Evolutionary conservation across 2,329 filamentous ascomycete species (phyloP), one percentile per base, ranked within the genome.

Genomic region (Colletotrichum sp.): DNA sequence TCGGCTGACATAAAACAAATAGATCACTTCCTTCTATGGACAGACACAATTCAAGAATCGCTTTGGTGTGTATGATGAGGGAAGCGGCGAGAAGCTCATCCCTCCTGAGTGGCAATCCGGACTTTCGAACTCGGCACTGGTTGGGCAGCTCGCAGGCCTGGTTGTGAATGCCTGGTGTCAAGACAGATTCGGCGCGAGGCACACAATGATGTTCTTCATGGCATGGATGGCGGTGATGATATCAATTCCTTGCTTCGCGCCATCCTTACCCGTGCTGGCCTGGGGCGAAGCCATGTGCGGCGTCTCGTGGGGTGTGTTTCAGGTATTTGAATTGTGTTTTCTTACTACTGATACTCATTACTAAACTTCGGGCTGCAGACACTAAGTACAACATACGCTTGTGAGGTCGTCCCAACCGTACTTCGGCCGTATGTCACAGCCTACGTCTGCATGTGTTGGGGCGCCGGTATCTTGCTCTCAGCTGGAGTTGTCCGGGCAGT

Each of bases 231-330:
- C 81, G 6, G 52, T 2, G 66, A 85, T 87, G 77, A 86, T 89
- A 78, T 89, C 89, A 77, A 83, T 90, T 71, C 82, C 84, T 26
- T 87, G 90, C 80, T 90, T 90, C 67, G 86, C 88, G 0, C 18
- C 80, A 88, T 55, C 82, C 89, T 3, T 14, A 82, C 86, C 13
- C 85, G 86, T 12, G 82, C 78, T 87, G 3, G 81, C 86, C 4
- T 83, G 81, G 8, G 85, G 84, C 0, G 84, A 88, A 65, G 82
- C 89, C 74, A 80, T 90, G 16, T 89, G 87, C 79, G 85, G 84
- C 59, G 81, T 88, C 6, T 83, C 86, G 7, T 87, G 85, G 84
- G 86, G 86, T 28, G 82, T 83, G 1, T 83, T 86, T 74, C 82
- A 83, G 76, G 77, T 79, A 71, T 18, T 66, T 34, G 18, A 39